phyloP scores from a whole-genome alignment of 129 eudicot genomes.

The Saposhnikovia divaricata region DNA sequence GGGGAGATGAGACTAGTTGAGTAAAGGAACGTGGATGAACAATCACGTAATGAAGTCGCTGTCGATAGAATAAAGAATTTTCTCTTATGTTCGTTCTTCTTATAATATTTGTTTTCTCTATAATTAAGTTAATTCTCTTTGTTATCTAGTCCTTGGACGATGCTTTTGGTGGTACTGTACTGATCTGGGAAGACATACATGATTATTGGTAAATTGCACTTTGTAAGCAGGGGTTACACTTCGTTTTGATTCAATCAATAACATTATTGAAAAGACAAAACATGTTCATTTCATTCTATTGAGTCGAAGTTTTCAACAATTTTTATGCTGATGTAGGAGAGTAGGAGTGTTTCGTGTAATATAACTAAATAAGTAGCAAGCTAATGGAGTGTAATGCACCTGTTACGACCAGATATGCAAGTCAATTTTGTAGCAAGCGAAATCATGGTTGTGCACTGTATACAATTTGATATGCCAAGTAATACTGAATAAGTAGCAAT shows the following conservation, averaged over 20 bases:
- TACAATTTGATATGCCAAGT: neutral
- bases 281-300: neutral
- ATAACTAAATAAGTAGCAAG: no score
- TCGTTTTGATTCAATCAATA: neutral
- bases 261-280: neutral
- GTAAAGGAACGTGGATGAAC: neutral
- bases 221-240: neutral
- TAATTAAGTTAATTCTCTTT: neutral
- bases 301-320: neutral
- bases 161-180: neutral
- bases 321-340: neutral
- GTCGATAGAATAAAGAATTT: neutral
- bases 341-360: neutral
- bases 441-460: neutral
- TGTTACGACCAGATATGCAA: no score
- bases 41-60: neutral
- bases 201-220: neutral
- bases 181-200: neutral
- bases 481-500: neutral
- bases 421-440: neutral
- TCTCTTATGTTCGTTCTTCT: neutral
- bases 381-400: no score
- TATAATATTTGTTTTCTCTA: neutral
- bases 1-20: neutral
- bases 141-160: slow-evolving; percentile 8